Conservation (phyloP, 163 green algal species). For the Volvox carteri region DNA sequence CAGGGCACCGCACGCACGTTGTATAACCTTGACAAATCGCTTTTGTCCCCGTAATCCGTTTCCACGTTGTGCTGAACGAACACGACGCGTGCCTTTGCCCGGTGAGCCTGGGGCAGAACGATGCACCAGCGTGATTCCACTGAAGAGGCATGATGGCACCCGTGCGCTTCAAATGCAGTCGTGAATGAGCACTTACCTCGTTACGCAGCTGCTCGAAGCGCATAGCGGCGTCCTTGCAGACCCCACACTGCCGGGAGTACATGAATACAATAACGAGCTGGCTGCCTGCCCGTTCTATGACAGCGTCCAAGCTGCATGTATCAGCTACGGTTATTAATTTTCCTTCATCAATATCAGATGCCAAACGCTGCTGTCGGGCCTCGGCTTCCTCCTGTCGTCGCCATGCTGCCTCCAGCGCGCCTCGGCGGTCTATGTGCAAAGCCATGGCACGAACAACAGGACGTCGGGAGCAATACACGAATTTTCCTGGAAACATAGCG, state of each 20-base stretch:
- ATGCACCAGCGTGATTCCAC: no score
- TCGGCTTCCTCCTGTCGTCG: constrained; percentile 23
- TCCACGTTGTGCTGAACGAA: constrained; percentile 50
- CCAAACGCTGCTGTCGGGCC: neutral
- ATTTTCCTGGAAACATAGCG: neutral
- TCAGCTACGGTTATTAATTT: constrained; percentile 2
- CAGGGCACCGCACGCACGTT: constrained; percentile 59
- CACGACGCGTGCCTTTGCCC: constrained; percentile 20
- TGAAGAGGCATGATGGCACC: no score
- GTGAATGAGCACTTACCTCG: constrained; percentile 1
- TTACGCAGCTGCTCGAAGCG: constrained; percentile 43
- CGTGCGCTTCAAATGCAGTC: no score
- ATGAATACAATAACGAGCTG: constrained; percentile 25
- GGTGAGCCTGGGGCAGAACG: constrained; percentile 31
- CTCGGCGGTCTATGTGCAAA: constrained; percentile 21
- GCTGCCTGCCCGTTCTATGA: neutral
- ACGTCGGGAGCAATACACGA: neutral
- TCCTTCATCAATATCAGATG: constrained; percentile 8
- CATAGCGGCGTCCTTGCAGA: constrained; percentile 33
- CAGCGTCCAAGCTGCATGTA: neutral
- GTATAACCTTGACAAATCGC: constrained; percentile 44
- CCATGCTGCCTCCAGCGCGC: constrained; percentile 4
- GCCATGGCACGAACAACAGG: neutral
- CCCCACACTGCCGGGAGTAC: constrained; percentile 31
- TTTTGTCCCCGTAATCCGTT: constrained; percentile 47